Conservation (phyloP, 2,329 filamentous ascomycete genomes). For the Alternaria sp. region DNA sequence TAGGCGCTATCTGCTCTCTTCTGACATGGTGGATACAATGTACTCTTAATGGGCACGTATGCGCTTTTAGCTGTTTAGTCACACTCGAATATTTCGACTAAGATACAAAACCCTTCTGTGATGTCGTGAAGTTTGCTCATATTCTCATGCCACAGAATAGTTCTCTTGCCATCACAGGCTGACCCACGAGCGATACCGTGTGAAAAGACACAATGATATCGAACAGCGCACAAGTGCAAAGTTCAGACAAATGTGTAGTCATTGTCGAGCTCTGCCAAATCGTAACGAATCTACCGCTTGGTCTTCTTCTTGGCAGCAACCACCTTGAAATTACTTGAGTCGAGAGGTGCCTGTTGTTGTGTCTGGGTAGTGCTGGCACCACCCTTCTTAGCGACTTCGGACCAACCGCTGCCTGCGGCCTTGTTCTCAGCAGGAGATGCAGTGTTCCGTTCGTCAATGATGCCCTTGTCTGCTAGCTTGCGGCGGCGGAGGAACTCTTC, state of each 20-base stretch:
- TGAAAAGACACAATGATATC: not conserved
- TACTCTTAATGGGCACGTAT: no score
- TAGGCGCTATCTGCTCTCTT: not conserved
- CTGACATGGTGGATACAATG: not conserved
- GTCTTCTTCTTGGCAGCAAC: slow-evolving; percentile 92
- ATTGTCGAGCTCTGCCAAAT: not conserved
- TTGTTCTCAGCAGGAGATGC: slow-evolving; percentile 59
- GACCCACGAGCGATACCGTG: not conserved
- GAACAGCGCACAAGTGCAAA: not conserved
- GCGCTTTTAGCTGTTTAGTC: not conserved
- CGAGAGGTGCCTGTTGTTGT: slow-evolving; percentile 48
- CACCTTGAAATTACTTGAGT: slow-evolving; percentile 80
- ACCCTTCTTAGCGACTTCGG: slow-evolving; percentile 97
- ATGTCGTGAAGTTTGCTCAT: not conserved
- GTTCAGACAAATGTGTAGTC: not conserved
- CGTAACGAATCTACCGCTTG: slow-evolving; percentile 44
- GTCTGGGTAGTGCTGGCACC: slow-evolving; percentile 59
- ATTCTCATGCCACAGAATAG: not conserved
- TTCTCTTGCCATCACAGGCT: not conserved
- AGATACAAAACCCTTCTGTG: not conserved
- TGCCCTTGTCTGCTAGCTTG: slow-evolving; percentile 90
- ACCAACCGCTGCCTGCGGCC: slow-evolving; percentile 77
- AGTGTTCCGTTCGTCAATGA: slow-evolving; percentile 74
- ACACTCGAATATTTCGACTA: not conserved
- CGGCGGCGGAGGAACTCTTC: slow-evolving; percentile 94